phyloP scores from a whole-genome alignment of 345 rosid species.

The Citrus mangshanensis region DNA sequence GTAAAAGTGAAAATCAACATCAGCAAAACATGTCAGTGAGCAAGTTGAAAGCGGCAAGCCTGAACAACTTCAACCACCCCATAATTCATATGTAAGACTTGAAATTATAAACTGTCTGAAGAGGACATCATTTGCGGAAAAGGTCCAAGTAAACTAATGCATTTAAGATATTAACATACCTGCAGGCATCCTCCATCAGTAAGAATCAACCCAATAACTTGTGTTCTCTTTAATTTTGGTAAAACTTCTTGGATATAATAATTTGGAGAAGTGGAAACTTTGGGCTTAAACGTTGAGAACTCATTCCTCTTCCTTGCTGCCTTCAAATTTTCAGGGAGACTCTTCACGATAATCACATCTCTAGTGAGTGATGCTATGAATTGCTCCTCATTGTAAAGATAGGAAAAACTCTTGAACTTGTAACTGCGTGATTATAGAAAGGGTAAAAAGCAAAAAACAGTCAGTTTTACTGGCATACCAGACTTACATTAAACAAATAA shows the following conservation, averaged over 20 bases:
- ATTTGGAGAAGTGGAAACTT: slow-evolving; percentile 62
- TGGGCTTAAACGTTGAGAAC: slow-evolving; percentile 73
- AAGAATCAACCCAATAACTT: slow-evolving; percentile 72
- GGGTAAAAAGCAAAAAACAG: neutral
- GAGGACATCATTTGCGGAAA: neutral
- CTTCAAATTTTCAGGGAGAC: slow-evolving; percentile 77
- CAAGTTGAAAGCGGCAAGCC: neutral
- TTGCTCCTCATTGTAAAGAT: slow-evolving; percentile 89
- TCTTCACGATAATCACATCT: slow-evolving; percentile 65
- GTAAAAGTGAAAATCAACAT: neutral
- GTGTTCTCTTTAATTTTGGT: slow-evolving; percentile 66
- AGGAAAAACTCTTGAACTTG: slow-evolving; percentile 94
- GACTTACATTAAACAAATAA: slow-evolving; percentile 11
- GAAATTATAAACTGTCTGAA: neutral
- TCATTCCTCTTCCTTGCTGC: slow-evolving; percentile 72
- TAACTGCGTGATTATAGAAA: slow-evolving; percentile 39
- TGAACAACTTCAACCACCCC: neutral
- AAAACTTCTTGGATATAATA: slow-evolving; percentile 78
- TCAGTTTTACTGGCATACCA: neutral
- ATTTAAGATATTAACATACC: slow-evolving; percentile 40
- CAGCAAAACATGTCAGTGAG: neutral
- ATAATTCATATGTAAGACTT: neutral
- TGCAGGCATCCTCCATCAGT: slow-evolving; percentile 90
- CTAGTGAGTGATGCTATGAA: slow-evolving; percentile 86
- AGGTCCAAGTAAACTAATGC: neutral